Evolutionary conservation across 345 rosid genomes (phyloP).

Genomic region (Noccaea caerulescens): DNA sequence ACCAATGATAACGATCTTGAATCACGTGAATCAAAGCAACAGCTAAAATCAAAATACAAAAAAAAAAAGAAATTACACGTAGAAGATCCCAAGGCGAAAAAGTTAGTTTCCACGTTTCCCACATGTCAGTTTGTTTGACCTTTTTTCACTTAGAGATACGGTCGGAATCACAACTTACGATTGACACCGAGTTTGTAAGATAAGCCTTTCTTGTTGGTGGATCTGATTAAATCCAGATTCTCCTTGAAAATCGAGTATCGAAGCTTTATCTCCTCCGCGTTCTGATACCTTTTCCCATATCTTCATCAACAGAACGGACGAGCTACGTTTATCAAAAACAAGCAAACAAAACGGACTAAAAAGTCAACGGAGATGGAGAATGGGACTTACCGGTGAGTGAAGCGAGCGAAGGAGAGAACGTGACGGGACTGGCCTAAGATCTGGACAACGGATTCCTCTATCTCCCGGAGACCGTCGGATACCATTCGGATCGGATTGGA

Average conservation of each 20-base stretch:
- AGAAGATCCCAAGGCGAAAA: slow-evolving; percentile 19
- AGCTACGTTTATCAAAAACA: background rate
- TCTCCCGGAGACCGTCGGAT: slow-evolving; percentile 60
- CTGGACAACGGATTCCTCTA: slow-evolving; percentile 57
- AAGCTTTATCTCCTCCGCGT: slow-evolving; percentile 68
- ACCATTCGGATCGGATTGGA: slow-evolving; percentile 70
- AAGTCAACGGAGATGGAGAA: background rate
- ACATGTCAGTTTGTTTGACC: slow-evolving; percentile 9
- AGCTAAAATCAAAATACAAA: slow-evolving; percentile 6
- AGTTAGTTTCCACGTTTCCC: slow-evolving; percentile 4
- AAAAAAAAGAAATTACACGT: background rate
- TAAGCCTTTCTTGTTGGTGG: slow-evolving; percentile 66
- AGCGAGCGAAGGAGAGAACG: slow-evolving; percentile 76
- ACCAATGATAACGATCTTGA: slow-evolving; percentile 17
- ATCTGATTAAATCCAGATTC: slow-evolving; percentile 76
- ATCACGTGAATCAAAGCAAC: slow-evolving; percentile 32
- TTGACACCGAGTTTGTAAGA: slow-evolving; percentile 74
- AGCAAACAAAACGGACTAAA: background rate
- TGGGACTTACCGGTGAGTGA: slow-evolving; percentile 58
- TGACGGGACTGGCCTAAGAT: slow-evolving; percentile 64
- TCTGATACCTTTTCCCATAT: slow-evolving; percentile 74
- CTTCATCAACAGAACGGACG: slow-evolving; percentile 41
- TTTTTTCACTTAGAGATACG: background rate
- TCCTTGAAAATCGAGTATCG: slow-evolving; percentile 75
- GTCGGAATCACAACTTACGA: slow-evolving; percentile 49